These are phyloP conservation scores for Cunninghamia lanceolata DNA, from an alignment of 75 land plant species.

Conservation along the genomic window DNA sequence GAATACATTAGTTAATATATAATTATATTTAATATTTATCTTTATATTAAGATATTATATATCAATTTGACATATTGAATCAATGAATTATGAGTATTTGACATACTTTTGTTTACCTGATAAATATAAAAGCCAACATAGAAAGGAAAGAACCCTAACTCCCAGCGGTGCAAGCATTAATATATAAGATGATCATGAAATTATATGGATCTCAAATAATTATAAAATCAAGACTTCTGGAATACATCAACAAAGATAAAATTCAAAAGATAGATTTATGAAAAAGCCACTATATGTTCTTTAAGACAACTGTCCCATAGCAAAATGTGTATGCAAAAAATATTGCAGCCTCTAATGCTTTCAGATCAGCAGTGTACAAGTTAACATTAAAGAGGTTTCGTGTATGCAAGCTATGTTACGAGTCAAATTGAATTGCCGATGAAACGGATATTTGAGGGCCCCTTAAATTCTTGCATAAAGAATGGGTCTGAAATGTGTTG, in stretches of 20 bases:
- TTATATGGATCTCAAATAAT: neutral
- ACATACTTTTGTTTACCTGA: too few species aligned
- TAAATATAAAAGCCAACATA: neutral
- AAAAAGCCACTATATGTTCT: neutral
- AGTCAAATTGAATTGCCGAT: too few species aligned
- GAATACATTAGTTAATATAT: too few species aligned
- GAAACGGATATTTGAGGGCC: too few species aligned
- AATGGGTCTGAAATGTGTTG: too few species aligned
- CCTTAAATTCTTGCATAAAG: too few species aligned
- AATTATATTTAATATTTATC: too few species aligned
- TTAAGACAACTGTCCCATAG: neutral
- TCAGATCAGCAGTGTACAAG: neutral
- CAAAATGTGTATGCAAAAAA: neutral
- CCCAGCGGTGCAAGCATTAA: slow-evolving; percentile 63
- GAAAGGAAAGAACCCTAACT: slow-evolving; percentile 22
- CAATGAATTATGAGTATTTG: too few species aligned
- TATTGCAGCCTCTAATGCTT: neutral
- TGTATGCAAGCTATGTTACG: too few species aligned
- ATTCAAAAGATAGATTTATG: neutral
- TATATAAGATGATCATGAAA: neutral
- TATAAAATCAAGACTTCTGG: neutral
- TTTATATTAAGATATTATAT: too few species aligned
- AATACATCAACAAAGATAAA: neutral
- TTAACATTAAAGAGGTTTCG: neutral
- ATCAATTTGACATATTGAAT: too few species aligned